Evolutionary conservation across 2,329 filamentous ascomycete species (phyloP).

Genomic region (Cordyceps cateniannulata): DNA sequence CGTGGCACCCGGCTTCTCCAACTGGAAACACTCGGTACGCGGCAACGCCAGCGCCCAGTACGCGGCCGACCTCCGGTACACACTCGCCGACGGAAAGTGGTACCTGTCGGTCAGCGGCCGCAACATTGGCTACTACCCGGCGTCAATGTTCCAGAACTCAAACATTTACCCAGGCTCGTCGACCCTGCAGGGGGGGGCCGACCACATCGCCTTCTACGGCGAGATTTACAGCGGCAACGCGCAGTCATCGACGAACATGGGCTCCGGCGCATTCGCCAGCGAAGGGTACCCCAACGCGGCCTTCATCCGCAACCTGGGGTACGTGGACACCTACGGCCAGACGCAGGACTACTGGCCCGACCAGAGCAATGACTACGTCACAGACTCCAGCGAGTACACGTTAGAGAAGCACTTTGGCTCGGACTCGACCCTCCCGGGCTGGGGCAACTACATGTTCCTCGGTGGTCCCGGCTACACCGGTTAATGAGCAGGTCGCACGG

Average conservation of each 20-base stretch:
- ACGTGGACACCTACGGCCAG: not conserved
- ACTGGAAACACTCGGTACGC: too few relatives aligned
- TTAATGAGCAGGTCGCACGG: not conserved
- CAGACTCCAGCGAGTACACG: not conserved
- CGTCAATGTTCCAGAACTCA: not conserved
- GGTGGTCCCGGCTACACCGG: not conserved
- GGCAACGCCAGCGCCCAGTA: too few relatives aligned
- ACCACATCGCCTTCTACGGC: not conserved
- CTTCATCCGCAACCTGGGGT: not conserved
- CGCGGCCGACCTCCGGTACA: too few relatives aligned
- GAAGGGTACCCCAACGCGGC: not conserved
- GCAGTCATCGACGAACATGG: not conserved
- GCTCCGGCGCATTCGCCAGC: not conserved
- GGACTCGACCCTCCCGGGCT: not conserved
- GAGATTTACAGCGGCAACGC: not conserved
- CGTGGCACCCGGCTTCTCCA: too few relatives aligned
- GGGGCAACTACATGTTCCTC: not conserved
- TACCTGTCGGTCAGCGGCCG: not conserved
- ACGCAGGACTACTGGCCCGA: too few relatives aligned
- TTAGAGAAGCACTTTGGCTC: not conserved
- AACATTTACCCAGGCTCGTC: not conserved
- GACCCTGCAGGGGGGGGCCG: not conserved
- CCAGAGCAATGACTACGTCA: not conserved
- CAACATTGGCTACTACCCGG: not conserved
- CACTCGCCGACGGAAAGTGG: too few relatives aligned